Percentiles rank a stretch among this genome's conserved stretches.
These are phyloP conservation scores for Tricholoma matsutake DNA, from an alignment of 768 basidiomycete species.

Conservation along the genomic window DNA sequence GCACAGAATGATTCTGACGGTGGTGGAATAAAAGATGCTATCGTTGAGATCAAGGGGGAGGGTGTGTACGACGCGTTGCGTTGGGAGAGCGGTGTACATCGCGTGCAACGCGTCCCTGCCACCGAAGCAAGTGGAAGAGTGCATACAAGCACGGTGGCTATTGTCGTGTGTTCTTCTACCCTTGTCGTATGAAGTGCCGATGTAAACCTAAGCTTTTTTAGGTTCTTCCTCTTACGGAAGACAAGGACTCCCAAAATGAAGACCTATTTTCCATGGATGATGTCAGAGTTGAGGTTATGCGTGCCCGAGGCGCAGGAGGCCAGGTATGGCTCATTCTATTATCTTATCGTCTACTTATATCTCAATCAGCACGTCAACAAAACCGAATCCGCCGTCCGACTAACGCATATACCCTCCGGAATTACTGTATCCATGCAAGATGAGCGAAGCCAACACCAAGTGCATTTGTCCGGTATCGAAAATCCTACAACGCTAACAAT, in stretches of 20 bases:
- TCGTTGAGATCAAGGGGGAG: constrained; percentile 73
- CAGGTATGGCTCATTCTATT: constrained; percentile 52
- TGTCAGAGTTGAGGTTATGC: constrained; percentile 90
- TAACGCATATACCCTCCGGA: constrained; percentile 91
- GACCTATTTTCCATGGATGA: constrained; percentile 81
- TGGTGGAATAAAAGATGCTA: constrained; percentile 75
- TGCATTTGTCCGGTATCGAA: constrained; percentile 22
- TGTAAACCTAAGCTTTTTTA: constrained; percentile 25
- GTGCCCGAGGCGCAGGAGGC: constrained; percentile 94
- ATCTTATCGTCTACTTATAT: neutral
- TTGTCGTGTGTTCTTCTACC: constrained; percentile 56
- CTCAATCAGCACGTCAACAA: constrained; percentile 86
- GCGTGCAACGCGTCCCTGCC: constrained; percentile 90
- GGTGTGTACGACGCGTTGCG: constrained; percentile 76
- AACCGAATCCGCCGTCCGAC: constrained; percentile 95
- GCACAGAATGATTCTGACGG: constrained; percentile 54
- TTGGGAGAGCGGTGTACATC: constrained; percentile 95
- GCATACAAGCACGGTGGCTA: constrained; percentile 89
- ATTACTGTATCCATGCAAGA: constrained; percentile 98
- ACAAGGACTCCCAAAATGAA: constrained; percentile 55
- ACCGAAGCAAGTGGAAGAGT: constrained; percentile 86
- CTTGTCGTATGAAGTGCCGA: neutral
- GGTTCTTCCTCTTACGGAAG: constrained; percentile 82
- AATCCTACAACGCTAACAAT: neutral
- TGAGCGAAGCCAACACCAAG: constrained; percentile 93